Conservation (phyloP, 2,329 filamentous ascomycete genomes). For the Pseudogymnoascus sp. region DNA sequence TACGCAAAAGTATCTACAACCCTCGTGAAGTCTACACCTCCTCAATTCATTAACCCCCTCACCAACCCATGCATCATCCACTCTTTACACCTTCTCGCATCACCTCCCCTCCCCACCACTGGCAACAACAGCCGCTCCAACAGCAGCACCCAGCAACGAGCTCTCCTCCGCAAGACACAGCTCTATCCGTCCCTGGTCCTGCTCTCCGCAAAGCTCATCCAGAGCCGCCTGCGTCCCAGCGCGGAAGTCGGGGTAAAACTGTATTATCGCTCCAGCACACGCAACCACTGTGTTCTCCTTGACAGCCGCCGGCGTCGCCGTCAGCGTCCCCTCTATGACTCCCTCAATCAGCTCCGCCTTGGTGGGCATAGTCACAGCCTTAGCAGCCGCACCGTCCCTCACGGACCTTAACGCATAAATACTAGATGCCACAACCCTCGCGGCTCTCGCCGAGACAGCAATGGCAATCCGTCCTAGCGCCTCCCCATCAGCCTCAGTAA, state of each 20-base stretch:
- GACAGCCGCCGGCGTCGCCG: neutral
- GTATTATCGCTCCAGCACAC: conserved; percentile 72
- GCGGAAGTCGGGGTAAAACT: conserved; percentile 66
- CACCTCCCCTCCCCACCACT: neutral
- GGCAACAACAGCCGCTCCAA: conserved; percentile 46
- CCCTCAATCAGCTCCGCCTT: conserved; percentile 38
- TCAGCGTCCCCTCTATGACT: neutral
- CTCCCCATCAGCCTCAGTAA: neutral
- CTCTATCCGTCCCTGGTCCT: conserved; percentile 39
- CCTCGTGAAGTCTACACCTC: neutral
- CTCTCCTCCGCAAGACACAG: conserved; percentile 66
- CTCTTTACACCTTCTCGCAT: neutral
- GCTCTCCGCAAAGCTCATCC: conserved; percentile 43
- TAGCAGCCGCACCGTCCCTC: neutral
- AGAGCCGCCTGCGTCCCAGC: conserved; percentile 55
- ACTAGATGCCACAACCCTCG: neutral
- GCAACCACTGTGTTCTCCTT: conserved; percentile 53
- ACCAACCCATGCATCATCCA: neutral
- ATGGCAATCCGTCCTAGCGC: neutral
- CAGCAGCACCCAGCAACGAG: conserved; percentile 66
- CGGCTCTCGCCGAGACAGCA: neutral
- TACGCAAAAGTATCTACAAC: neutral
- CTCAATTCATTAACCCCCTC: neutral
- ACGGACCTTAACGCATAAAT: neutral
- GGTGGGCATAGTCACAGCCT: conserved; percentile 29